Percentiles rank a stretch among this genome's conserved stretches.
Conservation (phyloP, 2,329 filamentous ascomycete species). For the Drechslerella dactyloides region DNA sequence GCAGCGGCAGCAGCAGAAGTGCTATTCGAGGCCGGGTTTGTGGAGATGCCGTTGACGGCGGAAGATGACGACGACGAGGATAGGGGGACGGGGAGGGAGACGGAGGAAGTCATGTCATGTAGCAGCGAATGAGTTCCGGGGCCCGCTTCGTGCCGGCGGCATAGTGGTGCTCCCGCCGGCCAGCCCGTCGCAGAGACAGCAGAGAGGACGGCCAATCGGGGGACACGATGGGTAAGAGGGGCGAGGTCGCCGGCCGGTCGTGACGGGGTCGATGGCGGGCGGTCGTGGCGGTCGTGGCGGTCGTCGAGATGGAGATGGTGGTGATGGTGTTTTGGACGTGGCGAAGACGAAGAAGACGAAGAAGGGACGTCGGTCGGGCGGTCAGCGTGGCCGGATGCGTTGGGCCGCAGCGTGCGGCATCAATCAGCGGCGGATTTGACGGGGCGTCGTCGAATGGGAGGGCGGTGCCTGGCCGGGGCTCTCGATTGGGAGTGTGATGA, state of each 20-base stretch:
- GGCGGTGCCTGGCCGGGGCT: too few relatives aligned
- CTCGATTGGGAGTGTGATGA: too few relatives aligned
- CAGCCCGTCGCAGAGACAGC: constrained; percentile 1
- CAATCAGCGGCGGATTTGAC: not conserved
- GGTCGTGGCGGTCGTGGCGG: not conserved
- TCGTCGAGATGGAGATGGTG: not conserved
- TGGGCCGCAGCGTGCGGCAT: not conserved
- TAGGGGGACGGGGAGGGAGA: constrained; percentile 34
- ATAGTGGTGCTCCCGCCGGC: constrained; percentile 26
- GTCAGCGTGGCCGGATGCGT: constrained; percentile 2
- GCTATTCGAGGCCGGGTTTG: constrained; percentile 15
- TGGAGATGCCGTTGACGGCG: constrained; percentile 6
- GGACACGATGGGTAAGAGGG: not conserved
- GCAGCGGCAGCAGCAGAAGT: not conserved
- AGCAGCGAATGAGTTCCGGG: constrained; percentile 34
- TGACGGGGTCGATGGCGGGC: not conserved
- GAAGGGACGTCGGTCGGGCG: not conserved
- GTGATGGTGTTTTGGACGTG: not conserved
- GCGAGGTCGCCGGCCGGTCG: not conserved
- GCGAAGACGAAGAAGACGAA: not conserved
- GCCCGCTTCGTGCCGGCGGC: constrained; percentile 45
- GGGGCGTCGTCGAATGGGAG: too few relatives aligned
- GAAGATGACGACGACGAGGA: constrained; percentile 20
- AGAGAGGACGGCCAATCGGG: not conserved
- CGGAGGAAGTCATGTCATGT: constrained; percentile 44